Conservation (phyloP, 2,329 filamentous ascomycete species). For the Rachicladosporium sp. region DNA sequence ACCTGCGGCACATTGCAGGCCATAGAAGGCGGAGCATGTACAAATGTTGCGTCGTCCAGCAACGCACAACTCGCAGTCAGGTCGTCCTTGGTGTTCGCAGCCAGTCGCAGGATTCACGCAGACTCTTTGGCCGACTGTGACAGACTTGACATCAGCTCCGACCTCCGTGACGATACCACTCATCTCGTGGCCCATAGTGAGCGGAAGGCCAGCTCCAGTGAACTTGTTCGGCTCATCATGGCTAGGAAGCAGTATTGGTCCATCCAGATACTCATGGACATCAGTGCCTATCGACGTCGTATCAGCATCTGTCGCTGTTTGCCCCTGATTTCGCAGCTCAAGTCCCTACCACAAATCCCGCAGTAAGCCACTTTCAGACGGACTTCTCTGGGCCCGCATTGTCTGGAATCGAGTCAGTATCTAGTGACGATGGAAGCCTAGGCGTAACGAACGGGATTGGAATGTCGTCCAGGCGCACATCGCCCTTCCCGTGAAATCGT, state of each 20-base stretch:
- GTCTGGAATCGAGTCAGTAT: background rate
- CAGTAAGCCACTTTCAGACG: conserved; percentile 9
- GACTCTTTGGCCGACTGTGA: conserved; percentile 8
- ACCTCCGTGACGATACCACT: conserved; percentile 8
- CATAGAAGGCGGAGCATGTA: conserved; percentile 5
- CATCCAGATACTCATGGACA: conserved; percentile 14
- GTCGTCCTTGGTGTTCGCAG: conserved; percentile 4
- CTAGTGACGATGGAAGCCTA: background rate
- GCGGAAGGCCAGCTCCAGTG: conserved; percentile 7
- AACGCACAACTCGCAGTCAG: conserved; percentile 6
- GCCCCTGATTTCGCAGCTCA: no score
- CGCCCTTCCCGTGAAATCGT: conserved; percentile 12
- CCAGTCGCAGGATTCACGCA: conserved; percentile 9
- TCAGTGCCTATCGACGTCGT: conserved; percentile 3
- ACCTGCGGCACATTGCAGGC: conserved; percentile 10
- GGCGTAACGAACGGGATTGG: conserved; percentile 7
- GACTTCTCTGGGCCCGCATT: conserved; percentile 7
- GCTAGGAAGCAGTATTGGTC: conserved; percentile 10
- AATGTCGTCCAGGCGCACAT: conserved; percentile 12
- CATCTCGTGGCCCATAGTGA: conserved; percentile 11
- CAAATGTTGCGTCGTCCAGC: conserved; percentile 6
- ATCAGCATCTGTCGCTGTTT: no score
- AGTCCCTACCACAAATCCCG: conserved; percentile 10
- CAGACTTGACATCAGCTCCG: conserved; percentile 10
- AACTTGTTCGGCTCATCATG: conserved; percentile 6